Conservation (phyloP, 1,284 basidiomycete species). For the Sporisorium exsertum region DNA sequence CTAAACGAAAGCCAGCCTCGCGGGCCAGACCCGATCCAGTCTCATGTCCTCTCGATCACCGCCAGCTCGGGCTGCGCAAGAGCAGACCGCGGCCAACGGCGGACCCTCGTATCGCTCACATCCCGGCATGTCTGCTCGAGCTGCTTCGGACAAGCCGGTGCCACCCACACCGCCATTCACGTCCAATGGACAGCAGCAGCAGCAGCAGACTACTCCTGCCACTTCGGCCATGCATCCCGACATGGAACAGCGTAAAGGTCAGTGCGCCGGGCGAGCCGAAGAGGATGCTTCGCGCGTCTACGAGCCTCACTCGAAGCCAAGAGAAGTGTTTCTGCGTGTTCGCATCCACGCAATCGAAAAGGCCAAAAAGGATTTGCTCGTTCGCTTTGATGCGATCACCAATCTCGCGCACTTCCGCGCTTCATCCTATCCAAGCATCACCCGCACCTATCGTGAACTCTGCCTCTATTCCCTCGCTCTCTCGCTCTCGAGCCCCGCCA, state of each 20-base stretch:
- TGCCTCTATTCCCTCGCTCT: constrained; percentile 56
- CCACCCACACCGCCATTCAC: constrained; percentile 21
- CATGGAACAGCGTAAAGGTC: constrained; percentile 38
- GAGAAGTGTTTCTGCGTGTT: constrained; percentile 45
- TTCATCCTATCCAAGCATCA: constrained; percentile 49
- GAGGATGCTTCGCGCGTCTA: constrained; percentile 30
- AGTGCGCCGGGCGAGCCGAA: constrained; percentile 11
- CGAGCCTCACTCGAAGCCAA: constrained; percentile 38
- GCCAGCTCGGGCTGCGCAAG: constrained; percentile 2
- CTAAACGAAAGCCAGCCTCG: neutral
- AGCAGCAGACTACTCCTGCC: neutral
- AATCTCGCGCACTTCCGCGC: constrained; percentile 62
- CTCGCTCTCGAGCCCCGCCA: constrained; percentile 39
- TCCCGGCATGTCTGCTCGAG: constrained; percentile 16
- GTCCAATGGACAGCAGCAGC: neutral
- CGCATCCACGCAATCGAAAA: constrained; percentile 52
- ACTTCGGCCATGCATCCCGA: constrained; percentile 28
- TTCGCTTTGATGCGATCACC: constrained; percentile 54
- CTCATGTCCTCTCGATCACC: constrained; percentile 10
- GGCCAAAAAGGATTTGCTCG: constrained; percentile 51
- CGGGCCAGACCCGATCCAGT: neutral
- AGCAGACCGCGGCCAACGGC: constrained; percentile 1
- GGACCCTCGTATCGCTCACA: constrained; percentile 19
- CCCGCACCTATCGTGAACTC: constrained; percentile 59
- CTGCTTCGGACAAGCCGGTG: constrained; percentile 32